Evolutionary conservation across 1,284 basidiomycete genomes (phyloP), one percentile per base, ranked within the genome.

Genomic region (Phellinidium pouzarii): DNA sequence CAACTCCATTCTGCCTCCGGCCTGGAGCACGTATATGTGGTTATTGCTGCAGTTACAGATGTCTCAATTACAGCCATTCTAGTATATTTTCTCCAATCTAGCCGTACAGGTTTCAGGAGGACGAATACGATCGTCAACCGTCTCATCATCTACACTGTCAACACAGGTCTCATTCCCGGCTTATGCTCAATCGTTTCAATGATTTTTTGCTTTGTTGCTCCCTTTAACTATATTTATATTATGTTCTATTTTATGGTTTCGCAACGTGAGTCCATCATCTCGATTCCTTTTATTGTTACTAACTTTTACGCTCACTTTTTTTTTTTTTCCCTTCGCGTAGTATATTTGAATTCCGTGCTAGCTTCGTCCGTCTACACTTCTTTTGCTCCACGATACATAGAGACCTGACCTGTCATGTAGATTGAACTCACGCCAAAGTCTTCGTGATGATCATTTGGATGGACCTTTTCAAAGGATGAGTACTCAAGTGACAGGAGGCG

Each of bases 141-240:
- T 11, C 37, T 58, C 20, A 48, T 58, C 37, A 23, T 23, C n/a
- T 53, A 55, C 42, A 17, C 42, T 4, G 29, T 59, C 51, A 37
- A 61, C 37, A 12, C 53, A n/a, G 61, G 62, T 29, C 45, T 43
- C 46, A 60, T 60, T 6, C 57, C 48, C n/a, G 19, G 31, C 26
- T 14, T 46, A 5, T 46, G 27, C n/a, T 31, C 27, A 9, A 17
- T 55, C 1, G 2, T 47, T 12, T 22, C 42, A 3, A n/a, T 57
- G 29, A 43, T 54, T 14, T 14, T 19, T 9, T n/a, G 9, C 2
- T 8, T 37, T 3, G 53, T 20, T 4, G 14, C 26, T 3, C 47
- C 47, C 22, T 9, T 14, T n/a, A 49, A 47, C 6, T 54, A 50
- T 22, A 40, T 50, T 14, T 54, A 54, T 25, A 14, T 49, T 6